phyloP scores from a whole-genome alignment of 176 grass and related monocot species.

The Elaeis guineensis region DNA sequence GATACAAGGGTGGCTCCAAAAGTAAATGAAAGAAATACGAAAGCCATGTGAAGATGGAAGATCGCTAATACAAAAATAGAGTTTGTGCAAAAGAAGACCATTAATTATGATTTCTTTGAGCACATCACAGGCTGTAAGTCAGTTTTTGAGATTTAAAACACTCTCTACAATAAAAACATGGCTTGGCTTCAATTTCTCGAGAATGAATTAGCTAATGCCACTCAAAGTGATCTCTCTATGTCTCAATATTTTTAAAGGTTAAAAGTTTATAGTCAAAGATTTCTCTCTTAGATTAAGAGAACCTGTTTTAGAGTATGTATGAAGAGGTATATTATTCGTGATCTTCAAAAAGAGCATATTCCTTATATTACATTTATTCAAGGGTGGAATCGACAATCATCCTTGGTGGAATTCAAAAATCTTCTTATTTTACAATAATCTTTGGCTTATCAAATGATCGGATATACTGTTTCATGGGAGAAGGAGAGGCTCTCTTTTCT shows the following conservation, averaged over 20 bases:
- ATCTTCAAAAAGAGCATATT: neutral
- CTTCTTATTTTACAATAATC: neutral
- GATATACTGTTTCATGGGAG: too few species aligned
- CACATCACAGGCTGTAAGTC: slow-evolving; percentile 2
- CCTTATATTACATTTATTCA: neutral
- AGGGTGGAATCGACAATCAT: neutral
- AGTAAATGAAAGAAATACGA: too few species aligned
- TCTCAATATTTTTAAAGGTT: slow-evolving; percentile 12
- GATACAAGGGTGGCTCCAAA: too few species aligned
- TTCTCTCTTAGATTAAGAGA: neutral
- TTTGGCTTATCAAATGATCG: neutral
- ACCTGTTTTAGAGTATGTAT: neutral
- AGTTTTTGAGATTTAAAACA: neutral
- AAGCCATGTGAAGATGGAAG: too few species aligned
- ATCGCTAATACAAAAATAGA: too few species aligned
- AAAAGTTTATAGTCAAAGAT: slow-evolving; percentile 5
- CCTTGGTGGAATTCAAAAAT: slow-evolving; percentile 6
- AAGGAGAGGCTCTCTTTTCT: too few species aligned
- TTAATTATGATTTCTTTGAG: neutral
- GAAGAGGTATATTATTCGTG: neutral
- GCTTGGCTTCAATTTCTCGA: neutral
- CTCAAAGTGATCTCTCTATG: neutral
- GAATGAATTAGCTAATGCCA: neutral
- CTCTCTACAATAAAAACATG: neutral
- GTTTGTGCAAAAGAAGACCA: neutral